These are phyloP conservation scores for Funneliformis mosseae DNA, from an alignment of 192 early-diverging fungal genomes.

Conservation along the genomic window DNA sequence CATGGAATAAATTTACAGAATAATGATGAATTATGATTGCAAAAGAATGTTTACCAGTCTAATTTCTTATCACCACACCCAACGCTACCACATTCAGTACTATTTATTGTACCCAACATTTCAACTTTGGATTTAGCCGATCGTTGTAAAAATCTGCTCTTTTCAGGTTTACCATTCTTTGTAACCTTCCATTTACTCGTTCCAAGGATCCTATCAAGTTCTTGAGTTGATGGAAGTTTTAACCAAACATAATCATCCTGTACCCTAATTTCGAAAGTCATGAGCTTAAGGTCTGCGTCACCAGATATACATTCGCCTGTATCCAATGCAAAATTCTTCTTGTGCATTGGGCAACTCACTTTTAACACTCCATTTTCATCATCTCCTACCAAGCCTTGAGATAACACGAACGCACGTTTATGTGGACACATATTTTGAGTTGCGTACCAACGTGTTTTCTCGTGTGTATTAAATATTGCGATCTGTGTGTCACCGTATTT, in stretches of 20 bases:
- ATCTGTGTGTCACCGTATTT: slow-evolving; percentile 66
- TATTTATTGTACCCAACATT: neutral
- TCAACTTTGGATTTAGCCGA: neutral
- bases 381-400: slow-evolving; percentile 59
- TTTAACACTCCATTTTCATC: slow-evolving; percentile 27
- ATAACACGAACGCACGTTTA: slow-evolving; percentile 70
- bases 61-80: slow-evolving; percentile 29
- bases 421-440: slow-evolving; percentile 82
- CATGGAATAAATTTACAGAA: too few relatives aligned
- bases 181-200: slow-evolving; percentile 53
- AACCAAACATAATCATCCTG: slow-evolving; percentile 50
- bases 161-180: slow-evolving; percentile 9
- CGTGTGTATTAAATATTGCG: slow-evolving; percentile 56
- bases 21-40: too few relatives aligned
- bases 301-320: slow-evolving; percentile 56
- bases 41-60: slow-evolving; percentile 3
- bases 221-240: slow-evolving; percentile 44
- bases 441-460: slow-evolving; percentile 61
- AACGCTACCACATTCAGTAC: neutral
- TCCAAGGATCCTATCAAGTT: slow-evolving; percentile 56
- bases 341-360: slow-evolving; percentile 72
- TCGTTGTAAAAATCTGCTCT: neutral
- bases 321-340: slow-evolving; percentile 60
- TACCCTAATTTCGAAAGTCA: slow-evolving; percentile 63
- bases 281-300: slow-evolving; percentile 44